Evolutionary conservation across 1,284 basidiomycete genomes (phyloP).

Genomic region (Pyrrhoderma lamaoense): DNA sequence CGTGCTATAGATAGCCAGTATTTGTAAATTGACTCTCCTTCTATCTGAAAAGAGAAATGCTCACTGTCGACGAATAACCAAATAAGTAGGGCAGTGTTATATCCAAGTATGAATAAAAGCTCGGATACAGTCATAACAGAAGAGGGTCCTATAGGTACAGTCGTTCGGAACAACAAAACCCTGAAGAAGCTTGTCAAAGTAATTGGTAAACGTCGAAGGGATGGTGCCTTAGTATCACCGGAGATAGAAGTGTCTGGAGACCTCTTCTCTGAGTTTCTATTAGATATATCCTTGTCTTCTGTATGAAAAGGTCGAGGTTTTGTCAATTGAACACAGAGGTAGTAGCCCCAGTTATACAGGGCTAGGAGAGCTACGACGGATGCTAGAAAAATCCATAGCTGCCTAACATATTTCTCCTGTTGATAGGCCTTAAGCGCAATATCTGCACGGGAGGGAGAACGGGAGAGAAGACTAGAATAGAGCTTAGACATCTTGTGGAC

Average conservation of each 20-base stretch:
- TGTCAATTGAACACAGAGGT: conserved; percentile 13
- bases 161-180: conserved; percentile 36
- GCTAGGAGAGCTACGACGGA: conserved; percentile 34
- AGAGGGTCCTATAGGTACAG: conserved; percentile 33
- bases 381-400: conserved; percentile 33
- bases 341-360: conserved; percentile 23
- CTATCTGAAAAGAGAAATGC: conserved; percentile 18
- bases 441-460: conserved; percentile 24
- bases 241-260: conserved; percentile 19
- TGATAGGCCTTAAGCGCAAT: conserved; percentile 24
- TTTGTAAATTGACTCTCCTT: neutral
- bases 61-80: conserved; percentile 39
- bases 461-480: conserved; percentile 15
- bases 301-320: conserved; percentile 13
- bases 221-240: conserved; percentile 23
- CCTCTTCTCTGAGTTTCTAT: conserved; percentile 20
- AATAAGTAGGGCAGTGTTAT: conserved; percentile 35
- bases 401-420: conserved; percentile 26
- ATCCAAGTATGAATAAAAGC: conserved; percentile 35
- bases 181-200: conserved; percentile 35
- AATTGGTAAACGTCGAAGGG: conserved; percentile 28
- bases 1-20: conserved; percentile 20
- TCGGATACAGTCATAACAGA: conserved; percentile 33
- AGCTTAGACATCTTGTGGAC: conserved; percentile 14
- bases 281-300: conserved; percentile 4